Base-by-base conservation (phyloP, 2,329 filamentous ascomycete genomes). In the Fusarium lyarnte region DNA sequence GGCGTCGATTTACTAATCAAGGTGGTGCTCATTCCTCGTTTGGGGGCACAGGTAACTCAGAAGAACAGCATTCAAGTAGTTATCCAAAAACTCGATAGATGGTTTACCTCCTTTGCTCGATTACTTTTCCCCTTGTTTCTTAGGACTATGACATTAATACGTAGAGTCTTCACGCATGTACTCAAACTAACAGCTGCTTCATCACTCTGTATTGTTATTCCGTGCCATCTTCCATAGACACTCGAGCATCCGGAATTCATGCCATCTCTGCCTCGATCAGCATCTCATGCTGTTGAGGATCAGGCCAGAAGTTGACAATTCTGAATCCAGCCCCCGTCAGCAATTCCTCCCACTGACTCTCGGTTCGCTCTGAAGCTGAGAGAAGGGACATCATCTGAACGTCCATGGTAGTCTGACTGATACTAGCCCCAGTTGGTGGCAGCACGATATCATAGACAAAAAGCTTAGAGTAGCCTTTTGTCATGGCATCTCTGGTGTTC, bases 341-440 rank as follows among this genome's bases (percentile, higher is more conserved):
- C 2, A 77, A 43, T 2, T 49, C 33, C 16, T 72, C 65, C 75
- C 75, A 76, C 2, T 73, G 66, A 16, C 47, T 42, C 38, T 73
- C 58, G 0, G 75, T 75, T 3, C 75, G 42, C 49, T 77, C 75
- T 2, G 74, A 66, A 3, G 78, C 78, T 0, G 78, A 77, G 4
- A 79, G 55, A 5, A 77, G 58, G 2, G 73, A 68, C 69, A 77
- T 76, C 74, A 77, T 77, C 43, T 74, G 61, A 1, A 75, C 51
- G 25, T 85, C 82, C 70, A 76, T 75, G 0, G 64, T 76, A 0
- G 73, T 54, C n/a, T 79, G 77, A 4, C 72, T 74, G 3, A 74
- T 69, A 4, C 73, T 74, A 0, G 74, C 73, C 8, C 65, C 70
- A 1, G 43, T 71, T 6, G 70, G 54, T 0, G 70, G 70, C 6